Conservation (phyloP, 306 rosid species). For the Heteromeles arbutifolia region DNA sequence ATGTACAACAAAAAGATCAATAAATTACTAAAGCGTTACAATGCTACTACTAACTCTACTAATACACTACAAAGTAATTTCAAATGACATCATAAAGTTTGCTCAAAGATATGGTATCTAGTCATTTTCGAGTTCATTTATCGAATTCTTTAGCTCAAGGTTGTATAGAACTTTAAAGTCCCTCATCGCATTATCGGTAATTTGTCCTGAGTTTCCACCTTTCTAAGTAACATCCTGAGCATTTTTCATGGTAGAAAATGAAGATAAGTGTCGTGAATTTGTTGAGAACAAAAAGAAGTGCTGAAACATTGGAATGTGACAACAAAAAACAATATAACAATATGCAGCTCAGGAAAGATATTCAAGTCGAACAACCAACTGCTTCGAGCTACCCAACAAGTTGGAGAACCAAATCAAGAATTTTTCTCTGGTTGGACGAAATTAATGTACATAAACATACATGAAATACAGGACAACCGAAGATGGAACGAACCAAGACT, state of each 20-base stretch:
- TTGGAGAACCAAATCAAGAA: not conserved
- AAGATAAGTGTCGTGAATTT: no score
- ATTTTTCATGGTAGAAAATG: no score
- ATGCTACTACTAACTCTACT: not conserved
- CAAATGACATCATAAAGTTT: not conserved
- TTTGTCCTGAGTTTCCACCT: no score
- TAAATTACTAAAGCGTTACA: not conserved
- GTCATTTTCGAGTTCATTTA: not conserved
- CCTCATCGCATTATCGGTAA: no score
- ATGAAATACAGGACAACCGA: not conserved
- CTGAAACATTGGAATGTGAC: not conserved
- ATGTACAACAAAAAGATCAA: not conserved
- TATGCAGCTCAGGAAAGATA: not conserved
- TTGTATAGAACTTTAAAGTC: not conserved
- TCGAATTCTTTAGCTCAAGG: not conserved
- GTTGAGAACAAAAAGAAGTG: no score
- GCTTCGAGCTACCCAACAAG: not conserved
- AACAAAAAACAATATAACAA: not conserved
- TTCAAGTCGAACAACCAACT: not conserved
- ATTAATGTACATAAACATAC: conserved; percentile 5
- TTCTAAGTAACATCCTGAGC: not conserved
- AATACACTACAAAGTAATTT: no score
- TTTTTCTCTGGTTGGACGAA: conserved; percentile 8
- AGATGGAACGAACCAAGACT: not conserved
- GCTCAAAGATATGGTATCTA: not conserved